Conservation (phyloP, 495 filamentous ascomycete species). For the Xylaria sp. region DNA sequence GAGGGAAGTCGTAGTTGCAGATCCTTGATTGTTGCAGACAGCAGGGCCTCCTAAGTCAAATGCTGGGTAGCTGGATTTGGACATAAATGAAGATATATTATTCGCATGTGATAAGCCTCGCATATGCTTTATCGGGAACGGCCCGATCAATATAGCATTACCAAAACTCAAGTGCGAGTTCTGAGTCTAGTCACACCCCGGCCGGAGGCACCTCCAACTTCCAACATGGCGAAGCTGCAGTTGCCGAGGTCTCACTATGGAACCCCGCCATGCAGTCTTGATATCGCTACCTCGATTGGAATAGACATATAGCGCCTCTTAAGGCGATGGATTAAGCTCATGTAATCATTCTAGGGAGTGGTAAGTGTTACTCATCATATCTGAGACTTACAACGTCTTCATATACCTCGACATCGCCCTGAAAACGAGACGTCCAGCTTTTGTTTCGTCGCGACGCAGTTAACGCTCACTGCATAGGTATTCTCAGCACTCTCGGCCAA, state of each 20-base stretch:
- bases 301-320: background rate
- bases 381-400: too few species aligned
- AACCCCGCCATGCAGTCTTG: background rate
- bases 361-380: too few species aligned
- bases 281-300: background rate
- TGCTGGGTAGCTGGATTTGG: background rate
- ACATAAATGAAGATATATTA: background rate
- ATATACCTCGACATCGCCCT: background rate
- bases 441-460: too few species aligned
- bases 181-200: background rate
- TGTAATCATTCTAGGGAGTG: background rate
- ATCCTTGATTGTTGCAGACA: background rate
- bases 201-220: background rate
- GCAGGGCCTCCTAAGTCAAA: background rate
- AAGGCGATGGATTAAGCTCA: background rate
- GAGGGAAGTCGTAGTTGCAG: background rate
- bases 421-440: background rate
- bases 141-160: background rate
- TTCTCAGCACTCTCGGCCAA: background rate
- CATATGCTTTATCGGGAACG: background rate
- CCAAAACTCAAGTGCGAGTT: background rate
- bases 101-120: background rate
- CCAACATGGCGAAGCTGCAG: background rate
- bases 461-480: background rate
- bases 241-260: constrained; percentile 1